Conservation (phyloP, 176 grass and related monocot species). For the Puya raimondii region DNA sequence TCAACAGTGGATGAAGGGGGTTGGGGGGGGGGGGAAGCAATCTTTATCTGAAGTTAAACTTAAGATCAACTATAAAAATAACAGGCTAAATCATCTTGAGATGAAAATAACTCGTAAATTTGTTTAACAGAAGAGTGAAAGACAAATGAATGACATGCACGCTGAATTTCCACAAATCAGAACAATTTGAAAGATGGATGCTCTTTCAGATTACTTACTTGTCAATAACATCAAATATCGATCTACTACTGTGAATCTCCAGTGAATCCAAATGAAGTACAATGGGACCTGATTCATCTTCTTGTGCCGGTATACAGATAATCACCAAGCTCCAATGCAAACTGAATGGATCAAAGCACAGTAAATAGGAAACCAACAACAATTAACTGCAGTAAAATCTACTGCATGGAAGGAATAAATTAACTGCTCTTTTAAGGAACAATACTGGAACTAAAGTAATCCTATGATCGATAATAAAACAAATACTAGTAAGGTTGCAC, state of each 20-base stretch:
- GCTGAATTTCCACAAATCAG: not conserved
- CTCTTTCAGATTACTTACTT: slow-evolving; percentile 30
- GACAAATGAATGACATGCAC: no score
- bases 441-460: not conserved
- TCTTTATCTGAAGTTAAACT: no score
- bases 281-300: slow-evolving; percentile 57
- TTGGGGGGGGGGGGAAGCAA: no score
- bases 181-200: slow-evolving; percentile 7
- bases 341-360: slow-evolving; percentile 38
- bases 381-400: no score
- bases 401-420: no score
- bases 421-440: not conserved
- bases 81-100: no score
- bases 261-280: slow-evolving; percentile 99
- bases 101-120: no score
- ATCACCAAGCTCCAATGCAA: slow-evolving; percentile 90
- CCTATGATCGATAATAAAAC: not conserved
- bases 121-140: no score
- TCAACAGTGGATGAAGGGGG: no score
- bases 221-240: slow-evolving; percentile 49
- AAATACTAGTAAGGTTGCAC: not conserved
- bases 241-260: slow-evolving; percentile 60
- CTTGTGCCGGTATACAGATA: slow-evolving; percentile 78
- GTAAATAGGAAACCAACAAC: not conserved
- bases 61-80: no score